Evolutionary conservation across 106 monocot species (phyloP).

Genomic region (Gastrodia elata): DNA sequence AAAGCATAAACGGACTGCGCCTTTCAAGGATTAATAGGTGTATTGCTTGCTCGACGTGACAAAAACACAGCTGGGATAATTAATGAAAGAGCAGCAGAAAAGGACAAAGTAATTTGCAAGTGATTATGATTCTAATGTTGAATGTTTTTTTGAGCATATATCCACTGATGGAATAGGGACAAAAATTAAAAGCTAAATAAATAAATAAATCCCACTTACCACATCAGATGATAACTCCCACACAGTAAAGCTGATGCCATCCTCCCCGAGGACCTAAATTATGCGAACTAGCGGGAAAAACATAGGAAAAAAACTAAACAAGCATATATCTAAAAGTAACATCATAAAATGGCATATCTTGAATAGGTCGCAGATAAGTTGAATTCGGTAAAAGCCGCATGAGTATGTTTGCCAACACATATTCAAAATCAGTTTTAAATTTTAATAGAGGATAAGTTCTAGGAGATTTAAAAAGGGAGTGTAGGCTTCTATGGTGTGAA

Average conservation of each 20-base stretch:
- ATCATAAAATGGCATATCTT: constrained; percentile 8
- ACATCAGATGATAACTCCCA: constrained; percentile 4
- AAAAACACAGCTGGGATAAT: background rate
- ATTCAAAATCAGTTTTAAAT: background rate
- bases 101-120: background rate
- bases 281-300: constrained; percentile 1
- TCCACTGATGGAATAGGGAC: background rate
- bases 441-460: no score
- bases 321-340: constrained; percentile 1
- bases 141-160: constrained; percentile 1
- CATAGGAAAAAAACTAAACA: background rate
- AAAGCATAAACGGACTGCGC: background rate
- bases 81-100: background rate
- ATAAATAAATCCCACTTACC: constrained; percentile 2
- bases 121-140: background rate
- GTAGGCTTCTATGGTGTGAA: no score
- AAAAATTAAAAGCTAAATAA: background rate
- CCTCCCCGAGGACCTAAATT: constrained; percentile 4
- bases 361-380: background rate
- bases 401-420: no score
- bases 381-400: background rate
- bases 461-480: no score
- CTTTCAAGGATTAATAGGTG: background rate
- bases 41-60: background rate
- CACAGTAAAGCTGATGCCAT: constrained; percentile 6